A percentile compares a stretch with the other conserved stretches of the same genome.
These are phyloP conservation scores for Epithele typhae DNA, from an alignment of 768 basidiomycete genomes.

Conservation along the genomic window DNA sequence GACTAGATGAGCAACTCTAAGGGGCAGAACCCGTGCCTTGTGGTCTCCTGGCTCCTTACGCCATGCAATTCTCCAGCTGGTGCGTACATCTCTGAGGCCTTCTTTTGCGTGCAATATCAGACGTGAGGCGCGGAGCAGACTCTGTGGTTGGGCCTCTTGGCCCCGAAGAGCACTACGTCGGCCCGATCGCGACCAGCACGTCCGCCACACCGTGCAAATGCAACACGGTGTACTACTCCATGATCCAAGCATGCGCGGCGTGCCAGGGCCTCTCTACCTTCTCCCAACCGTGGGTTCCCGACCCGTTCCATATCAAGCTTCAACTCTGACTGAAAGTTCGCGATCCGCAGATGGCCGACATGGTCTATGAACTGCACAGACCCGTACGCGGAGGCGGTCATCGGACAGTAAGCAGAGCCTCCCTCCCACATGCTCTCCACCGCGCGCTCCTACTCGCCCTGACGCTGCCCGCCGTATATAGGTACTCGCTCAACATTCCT, in stretches of 20 bases:
- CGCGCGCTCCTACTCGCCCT: too few species aligned
- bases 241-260: constrained; percentile 6
- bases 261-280: too few species aligned
- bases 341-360: background rate
- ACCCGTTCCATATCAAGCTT: too few species aligned
- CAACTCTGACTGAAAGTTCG: too few species aligned
- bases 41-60: constrained; percentile 7
- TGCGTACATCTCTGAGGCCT: background rate
- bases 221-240: constrained; percentile 9
- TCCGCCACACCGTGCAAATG: constrained; percentile 8
- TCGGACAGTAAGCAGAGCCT: background rate
- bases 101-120: too few species aligned
- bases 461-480: too few species aligned
- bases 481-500: constrained; percentile 7
- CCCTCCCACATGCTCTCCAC: too few species aligned
- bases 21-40: constrained; percentile 8
- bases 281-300: too few species aligned
- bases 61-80: constrained; percentile 1
- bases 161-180: constrained; percentile 6
- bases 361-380: background rate
- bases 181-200: background rate
- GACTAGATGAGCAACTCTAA: constrained; percentile 13
- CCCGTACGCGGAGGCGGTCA: background rate
- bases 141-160: constrained; percentile 6
- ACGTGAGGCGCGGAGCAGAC: too few species aligned